These are phyloP conservation scores for Colletotrichum filicis DNA, from an alignment of 2,329 filamentous ascomycete genomes.

Conservation along the genomic window DNA sequence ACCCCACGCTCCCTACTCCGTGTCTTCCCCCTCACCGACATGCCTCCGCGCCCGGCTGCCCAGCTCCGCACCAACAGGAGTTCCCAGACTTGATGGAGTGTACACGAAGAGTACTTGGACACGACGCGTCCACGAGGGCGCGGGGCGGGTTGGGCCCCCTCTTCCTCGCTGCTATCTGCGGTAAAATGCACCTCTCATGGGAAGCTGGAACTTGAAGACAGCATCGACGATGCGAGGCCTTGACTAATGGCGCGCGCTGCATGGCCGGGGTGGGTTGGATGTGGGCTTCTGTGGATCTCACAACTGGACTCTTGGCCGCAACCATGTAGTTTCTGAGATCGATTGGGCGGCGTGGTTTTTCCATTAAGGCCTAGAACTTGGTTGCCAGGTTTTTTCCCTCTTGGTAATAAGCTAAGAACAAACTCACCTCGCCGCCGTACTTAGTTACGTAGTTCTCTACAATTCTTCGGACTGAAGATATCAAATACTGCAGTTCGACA, in stretches of 20 bases:
- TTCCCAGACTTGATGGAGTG: not conserved
- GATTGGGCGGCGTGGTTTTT: not conserved
- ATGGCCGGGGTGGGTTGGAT: conserved; percentile 1
- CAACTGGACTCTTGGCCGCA: conserved; percentile 15
- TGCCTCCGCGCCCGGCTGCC: conserved; percentile 9
- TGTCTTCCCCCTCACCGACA: conserved; percentile 14
- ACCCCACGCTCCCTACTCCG: not conserved
- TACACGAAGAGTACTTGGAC: conserved; percentile 4
- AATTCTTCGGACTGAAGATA: not conserved
- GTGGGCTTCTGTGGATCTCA: conserved; percentile 19
- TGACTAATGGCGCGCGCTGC: conserved; percentile 29
- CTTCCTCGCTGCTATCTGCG: not conserved
- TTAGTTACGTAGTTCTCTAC: not conserved
- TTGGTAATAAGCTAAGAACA: not conserved
- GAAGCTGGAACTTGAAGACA: conserved; percentile 2
- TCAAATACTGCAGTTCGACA: not conserved
- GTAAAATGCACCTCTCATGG: conserved; percentile 4
- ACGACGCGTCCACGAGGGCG: conserved; percentile 13
- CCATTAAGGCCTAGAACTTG: not conserved
- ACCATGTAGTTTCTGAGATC: conserved; percentile 3
- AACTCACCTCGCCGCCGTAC: not conserved
- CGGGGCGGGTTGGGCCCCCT: not conserved
- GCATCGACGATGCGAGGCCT: conserved; percentile 27
- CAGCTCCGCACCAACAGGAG: conserved; percentile 19
- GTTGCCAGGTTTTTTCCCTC: conserved; percentile 1